Evolutionary conservation across 192 early-diverging fungal species (phyloP).

Genomic region (Podila horticola): DNA sequence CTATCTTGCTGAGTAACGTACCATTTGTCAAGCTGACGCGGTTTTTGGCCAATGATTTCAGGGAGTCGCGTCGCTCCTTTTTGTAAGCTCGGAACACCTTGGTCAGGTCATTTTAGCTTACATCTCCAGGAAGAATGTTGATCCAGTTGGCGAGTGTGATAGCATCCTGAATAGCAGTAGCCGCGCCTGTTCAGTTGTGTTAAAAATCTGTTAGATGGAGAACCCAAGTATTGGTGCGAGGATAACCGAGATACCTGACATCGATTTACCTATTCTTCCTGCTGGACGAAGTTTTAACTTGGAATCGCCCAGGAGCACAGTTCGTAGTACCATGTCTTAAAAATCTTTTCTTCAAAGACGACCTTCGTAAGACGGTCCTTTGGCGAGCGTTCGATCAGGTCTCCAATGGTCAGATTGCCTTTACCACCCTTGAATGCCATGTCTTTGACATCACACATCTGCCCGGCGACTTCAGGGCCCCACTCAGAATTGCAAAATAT

Average conservation of each 20-base stretch:
- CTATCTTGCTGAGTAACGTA: too few relatives aligned
- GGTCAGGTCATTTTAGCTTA: background rate
- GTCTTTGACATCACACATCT: background rate
- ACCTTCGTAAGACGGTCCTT: conserved; percentile 20
- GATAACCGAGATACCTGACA: background rate
- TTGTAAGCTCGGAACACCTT: conserved; percentile 4
- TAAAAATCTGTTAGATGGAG: background rate
- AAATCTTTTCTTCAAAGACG: conserved; percentile 21
- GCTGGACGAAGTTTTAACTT: background rate
- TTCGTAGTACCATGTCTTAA: conserved; percentile 27
- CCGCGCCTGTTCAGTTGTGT: conserved; percentile 6
- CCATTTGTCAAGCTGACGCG: too few relatives aligned
- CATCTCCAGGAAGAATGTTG: background rate
- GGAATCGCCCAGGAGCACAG: conserved; percentile 23
- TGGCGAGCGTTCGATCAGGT: conserved; percentile 20
- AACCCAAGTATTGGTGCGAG: background rate
- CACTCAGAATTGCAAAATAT: conserved; percentile 19
- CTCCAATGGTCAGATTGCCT: conserved; percentile 16
- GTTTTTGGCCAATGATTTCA: too few relatives aligned
- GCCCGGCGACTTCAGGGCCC: conserved; percentile 17
- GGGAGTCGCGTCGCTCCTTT: conserved; percentile 16
- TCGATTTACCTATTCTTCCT: background rate
- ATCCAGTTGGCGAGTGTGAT: conserved; percentile 31
- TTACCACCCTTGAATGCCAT: conserved; percentile 5
- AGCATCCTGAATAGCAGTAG: conserved; percentile 32